Conservation (phyloP, 768 basidiomycete species). For the Suillus subaureus region DNA sequence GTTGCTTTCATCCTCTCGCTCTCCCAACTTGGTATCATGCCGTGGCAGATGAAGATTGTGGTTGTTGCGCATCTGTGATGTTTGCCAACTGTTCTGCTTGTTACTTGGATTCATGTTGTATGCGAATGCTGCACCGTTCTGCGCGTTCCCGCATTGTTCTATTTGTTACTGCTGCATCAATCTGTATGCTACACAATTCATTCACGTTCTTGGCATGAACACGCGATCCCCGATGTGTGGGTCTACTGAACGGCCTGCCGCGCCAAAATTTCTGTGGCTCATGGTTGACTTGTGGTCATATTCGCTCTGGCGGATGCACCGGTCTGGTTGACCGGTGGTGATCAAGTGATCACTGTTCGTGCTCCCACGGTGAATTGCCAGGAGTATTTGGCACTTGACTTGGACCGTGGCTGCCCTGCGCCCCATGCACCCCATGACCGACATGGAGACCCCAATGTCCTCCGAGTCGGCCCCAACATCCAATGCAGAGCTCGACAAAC, state of each 20-base stretch:
- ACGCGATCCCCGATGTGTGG: background rate
- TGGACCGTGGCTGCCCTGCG: background rate
- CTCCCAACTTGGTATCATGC: background rate
- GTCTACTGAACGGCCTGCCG: background rate
- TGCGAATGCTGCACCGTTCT: background rate
- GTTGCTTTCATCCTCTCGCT: background rate
- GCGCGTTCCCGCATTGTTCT: background rate
- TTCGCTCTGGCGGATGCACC: background rate
- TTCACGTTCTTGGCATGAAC: background rate
- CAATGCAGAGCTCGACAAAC: constrained; percentile 23
- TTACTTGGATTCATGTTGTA: background rate
- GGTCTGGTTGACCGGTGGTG: background rate
- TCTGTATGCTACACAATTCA: background rate
- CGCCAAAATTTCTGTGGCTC: background rate
- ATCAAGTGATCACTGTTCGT: background rate
- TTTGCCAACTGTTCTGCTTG: background rate
- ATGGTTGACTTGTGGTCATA: background rate
- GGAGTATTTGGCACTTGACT: background rate
- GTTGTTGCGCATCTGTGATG: too few relatives aligned
- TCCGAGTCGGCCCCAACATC: background rate
- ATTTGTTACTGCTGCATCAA: background rate
- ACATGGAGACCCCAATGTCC: background rate
- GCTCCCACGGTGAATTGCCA: background rate
- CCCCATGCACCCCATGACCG: background rate
- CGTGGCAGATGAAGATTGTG: too few relatives aligned